Evolutionary conservation across 2,329 filamentous ascomycete species (phyloP).

Genomic region (Curvularia sp.): DNA sequence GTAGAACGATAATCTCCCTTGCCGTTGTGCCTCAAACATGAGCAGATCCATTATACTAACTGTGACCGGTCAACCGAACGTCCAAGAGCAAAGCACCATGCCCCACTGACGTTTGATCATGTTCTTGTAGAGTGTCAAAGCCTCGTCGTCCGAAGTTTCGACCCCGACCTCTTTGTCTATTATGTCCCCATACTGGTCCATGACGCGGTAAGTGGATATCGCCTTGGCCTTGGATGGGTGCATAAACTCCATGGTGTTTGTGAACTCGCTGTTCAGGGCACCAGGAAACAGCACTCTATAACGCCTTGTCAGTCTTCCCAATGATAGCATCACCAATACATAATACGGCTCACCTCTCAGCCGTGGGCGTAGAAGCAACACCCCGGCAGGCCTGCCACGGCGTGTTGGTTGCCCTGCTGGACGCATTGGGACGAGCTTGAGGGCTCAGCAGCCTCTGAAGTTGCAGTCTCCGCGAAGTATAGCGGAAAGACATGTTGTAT

Average conservation of each 20-base stretch:
- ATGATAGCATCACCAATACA: background rate
- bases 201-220: constrained; percentile 88
- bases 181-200: constrained; percentile 86
- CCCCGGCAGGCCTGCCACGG: constrained; percentile 59
- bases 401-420: constrained; percentile 20
- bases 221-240: constrained; percentile 72
- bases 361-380: constrained; percentile 65
- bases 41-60: constrained; percentile 91
- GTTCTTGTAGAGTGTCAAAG: constrained; percentile 67
- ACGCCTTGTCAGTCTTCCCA: background rate
- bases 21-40: constrained; percentile 97
- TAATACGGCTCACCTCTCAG: constrained; percentile 62
- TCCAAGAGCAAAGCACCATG: background rate
- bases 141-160: constrained; percentile 70
- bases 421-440: constrained; percentile 26
- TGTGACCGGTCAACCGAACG: constrained; percentile 29
- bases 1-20: constrained; percentile 94
- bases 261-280: constrained; percentile 95
- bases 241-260: constrained; percentile 77
- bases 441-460: constrained; percentile 22
- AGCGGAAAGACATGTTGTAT: constrained; percentile 47
- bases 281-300: constrained; percentile 78
- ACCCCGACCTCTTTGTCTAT: constrained; percentile 75
- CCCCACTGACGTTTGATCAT: constrained; percentile 63
- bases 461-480: constrained; percentile 38